Evolutionary conservation across 345 rosid species (phyloP), one percentile per base, ranked within the genome.

Genomic region (Eucalyptus tenuipes): DNA sequence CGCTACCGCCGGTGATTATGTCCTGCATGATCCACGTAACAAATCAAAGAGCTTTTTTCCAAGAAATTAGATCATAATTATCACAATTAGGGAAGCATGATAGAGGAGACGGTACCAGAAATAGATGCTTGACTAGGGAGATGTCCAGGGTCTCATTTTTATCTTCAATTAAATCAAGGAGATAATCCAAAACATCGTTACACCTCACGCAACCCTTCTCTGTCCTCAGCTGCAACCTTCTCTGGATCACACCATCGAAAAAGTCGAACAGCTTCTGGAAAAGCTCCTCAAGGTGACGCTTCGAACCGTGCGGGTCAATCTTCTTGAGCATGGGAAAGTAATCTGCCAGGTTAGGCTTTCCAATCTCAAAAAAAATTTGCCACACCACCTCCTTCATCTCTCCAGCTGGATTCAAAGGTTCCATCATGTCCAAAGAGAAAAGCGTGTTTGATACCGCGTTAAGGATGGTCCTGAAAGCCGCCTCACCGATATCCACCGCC

Each of bases 181-280:
- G 92, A 61, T 85, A 86, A 55, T 93, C 95, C 53, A 94, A 84
- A 50, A 92, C 64, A 90, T 94, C 95, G 29, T 90, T 87, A 25
- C 52, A 3, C 13, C 87, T 14, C 18, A 49, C 44, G 5, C 48
- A 89, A 13, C 85, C 89, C 16, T 47, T 47, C 14, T 12, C 24
- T 31, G 11, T n/a, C 89, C 95, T 45, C 25, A 20, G 10, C 8
- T 71, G 80, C 14, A 42, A 10, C 80, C 88, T 64, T 44, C 49
- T 52, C 29, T 33, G 20, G 37, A 87, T 64, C 27, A 66, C 31
- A 0, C 42, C 50, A 22, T 87, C 88, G 18, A 94, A 90, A 40
- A 92, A 3, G 37, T 33, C 44, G 5, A 91, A 27, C 47, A 92
- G 0, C 87, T 90, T 88, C 61, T 80, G 86, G 31, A 92, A 85